phyloP scores from a whole-genome alignment of 176 grass and related monocot species.

The Musa acuminata region DNA sequence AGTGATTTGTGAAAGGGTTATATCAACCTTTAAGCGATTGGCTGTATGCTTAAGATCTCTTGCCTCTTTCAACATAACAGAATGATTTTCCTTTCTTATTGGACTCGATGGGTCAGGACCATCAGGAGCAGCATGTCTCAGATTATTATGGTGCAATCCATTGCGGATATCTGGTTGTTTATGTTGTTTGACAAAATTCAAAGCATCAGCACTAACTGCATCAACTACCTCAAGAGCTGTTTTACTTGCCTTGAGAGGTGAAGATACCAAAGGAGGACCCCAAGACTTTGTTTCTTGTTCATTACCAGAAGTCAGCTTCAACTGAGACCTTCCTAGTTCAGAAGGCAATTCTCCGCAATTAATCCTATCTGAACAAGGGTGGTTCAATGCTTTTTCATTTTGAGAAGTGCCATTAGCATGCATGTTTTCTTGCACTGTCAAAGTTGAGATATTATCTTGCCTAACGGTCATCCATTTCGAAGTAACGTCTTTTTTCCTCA shows the following conservation, averaged over 20 bases:
- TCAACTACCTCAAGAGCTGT: slow-evolving; percentile 17
- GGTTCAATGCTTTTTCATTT: slow-evolving; percentile 9
- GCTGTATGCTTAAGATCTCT: slow-evolving; percentile 72
- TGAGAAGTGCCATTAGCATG: slow-evolving; percentile 17
- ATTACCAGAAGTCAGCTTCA: slow-evolving; percentile 17
- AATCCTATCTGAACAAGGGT: slow-evolving; percentile 12
- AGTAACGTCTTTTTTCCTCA: slow-evolving; percentile 31
- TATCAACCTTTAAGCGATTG: slow-evolving; percentile 74
- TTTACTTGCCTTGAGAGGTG: slow-evolving; percentile 47
- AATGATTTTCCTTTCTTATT: slow-evolving; percentile 54
- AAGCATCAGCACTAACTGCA: slow-evolving; percentile 34
- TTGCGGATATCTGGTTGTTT: slow-evolving; percentile 43
- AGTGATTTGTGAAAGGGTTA: slow-evolving; percentile 28
- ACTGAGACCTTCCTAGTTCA: slow-evolving; percentile 32
- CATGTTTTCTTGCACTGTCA: slow-evolving; percentile 25
- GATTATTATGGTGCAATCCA: slow-evolving; percentile 34
- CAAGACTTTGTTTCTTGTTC: slow-evolving; percentile 37
- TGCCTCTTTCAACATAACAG: slow-evolving; percentile 70
- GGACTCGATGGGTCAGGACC: slow-evolving; percentile 38
- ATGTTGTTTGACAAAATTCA: slow-evolving; percentile 35
- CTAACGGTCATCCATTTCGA: slow-evolving; percentile 29
- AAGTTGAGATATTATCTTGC: slow-evolving; percentile 32
- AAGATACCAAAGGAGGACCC: slow-evolving; percentile 26
- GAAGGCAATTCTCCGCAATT: slow-evolving; percentile 24
- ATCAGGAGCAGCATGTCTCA: slow-evolving; percentile 36